Evolutionary conservation across 2,329 filamentous ascomycete genomes (phyloP).

Genomic region (Stemphylium lycopersici): DNA sequence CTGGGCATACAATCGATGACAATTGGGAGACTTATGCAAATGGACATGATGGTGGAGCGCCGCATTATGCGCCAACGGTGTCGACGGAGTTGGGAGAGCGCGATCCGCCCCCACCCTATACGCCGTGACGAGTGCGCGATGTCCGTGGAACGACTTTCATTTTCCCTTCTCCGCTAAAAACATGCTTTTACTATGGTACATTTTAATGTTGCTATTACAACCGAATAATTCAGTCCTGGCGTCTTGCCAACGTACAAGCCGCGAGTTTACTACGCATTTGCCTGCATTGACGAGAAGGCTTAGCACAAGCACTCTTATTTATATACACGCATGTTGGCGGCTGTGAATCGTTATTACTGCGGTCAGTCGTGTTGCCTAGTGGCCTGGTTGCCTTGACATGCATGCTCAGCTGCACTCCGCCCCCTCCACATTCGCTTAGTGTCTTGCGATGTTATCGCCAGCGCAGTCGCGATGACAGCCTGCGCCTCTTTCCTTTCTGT

Average conservation of each 20-base stretch:
- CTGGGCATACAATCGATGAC: conserved; percentile 30
- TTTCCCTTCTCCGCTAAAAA: neutral
- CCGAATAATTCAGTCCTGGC: no score
- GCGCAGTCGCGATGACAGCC: neutral
- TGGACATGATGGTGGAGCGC: neutral
- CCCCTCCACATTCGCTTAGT: neutral
- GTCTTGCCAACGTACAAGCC: no score
- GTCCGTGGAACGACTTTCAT: neutral
- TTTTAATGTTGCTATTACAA: no score
- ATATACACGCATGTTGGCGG: neutral
- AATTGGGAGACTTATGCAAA: conserved; percentile 37
- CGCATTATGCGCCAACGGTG: conserved; percentile 24
- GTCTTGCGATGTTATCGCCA: neutral
- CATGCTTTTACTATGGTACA: no score
- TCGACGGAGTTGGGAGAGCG: conserved; percentile 32
- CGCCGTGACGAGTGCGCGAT: neutral
- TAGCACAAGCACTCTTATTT: no score
- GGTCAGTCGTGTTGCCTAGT: neutral
- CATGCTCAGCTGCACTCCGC: neutral
- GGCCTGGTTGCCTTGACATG: neutral
- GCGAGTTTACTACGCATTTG: no score
- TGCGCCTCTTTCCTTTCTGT: neutral
- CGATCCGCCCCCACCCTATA: conserved; percentile 23
- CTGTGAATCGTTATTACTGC: neutral
- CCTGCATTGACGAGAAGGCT: no score